Percentiles rank a stretch among this genome's conserved stretches.
phyloP scores from a whole-genome alignment of 2,329 filamentous ascomycete genomes.

The Lasiodiplodia gonubiensis region DNA sequence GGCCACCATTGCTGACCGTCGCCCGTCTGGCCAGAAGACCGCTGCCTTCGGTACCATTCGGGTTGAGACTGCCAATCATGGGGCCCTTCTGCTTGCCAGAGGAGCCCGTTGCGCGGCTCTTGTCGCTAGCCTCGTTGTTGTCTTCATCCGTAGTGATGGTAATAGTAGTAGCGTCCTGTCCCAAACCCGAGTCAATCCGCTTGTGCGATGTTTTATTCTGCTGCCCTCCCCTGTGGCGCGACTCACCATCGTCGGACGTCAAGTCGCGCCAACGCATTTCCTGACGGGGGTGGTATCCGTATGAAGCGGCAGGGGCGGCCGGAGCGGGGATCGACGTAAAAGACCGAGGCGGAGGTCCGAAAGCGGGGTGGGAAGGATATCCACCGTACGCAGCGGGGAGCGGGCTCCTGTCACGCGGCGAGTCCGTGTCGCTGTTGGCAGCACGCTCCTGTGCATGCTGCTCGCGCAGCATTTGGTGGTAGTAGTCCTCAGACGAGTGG shows the following conservation, averaged over 20 bases:
- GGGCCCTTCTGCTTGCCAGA: not conserved
- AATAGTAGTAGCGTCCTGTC: not conserved
- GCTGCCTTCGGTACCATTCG: not conserved
- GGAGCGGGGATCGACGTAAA: not conserved
- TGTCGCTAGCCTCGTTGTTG: not conserved
- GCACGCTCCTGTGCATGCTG: constrained; percentile 12
- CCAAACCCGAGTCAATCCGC: constrained; percentile 13
- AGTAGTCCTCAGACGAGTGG: constrained; percentile 15
- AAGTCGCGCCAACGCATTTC: constrained; percentile 23
- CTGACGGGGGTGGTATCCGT: constrained; percentile 9
- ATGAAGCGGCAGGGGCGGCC: not conserved
- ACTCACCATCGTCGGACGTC: not conserved
- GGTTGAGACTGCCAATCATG: not conserved
- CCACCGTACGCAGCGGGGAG: not conserved
- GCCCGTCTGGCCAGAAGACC: not conserved
- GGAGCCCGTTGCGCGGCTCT: not conserved
- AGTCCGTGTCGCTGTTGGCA: constrained; percentile 4
- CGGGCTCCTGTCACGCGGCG: constrained; percentile 3
- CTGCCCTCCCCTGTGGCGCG: too few relatives aligned
- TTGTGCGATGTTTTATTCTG: constrained; percentile 3
- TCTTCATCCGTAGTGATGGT: not conserved
- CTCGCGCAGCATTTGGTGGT: constrained; percentile 24
- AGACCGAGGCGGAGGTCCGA: not conserved
- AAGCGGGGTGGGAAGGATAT: not conserved
- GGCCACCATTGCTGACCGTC: not conserved